Base-by-base conservation (phyloP, 2,329 filamentous ascomycete genomes). In the Leptographium wingfieldii region DNA sequence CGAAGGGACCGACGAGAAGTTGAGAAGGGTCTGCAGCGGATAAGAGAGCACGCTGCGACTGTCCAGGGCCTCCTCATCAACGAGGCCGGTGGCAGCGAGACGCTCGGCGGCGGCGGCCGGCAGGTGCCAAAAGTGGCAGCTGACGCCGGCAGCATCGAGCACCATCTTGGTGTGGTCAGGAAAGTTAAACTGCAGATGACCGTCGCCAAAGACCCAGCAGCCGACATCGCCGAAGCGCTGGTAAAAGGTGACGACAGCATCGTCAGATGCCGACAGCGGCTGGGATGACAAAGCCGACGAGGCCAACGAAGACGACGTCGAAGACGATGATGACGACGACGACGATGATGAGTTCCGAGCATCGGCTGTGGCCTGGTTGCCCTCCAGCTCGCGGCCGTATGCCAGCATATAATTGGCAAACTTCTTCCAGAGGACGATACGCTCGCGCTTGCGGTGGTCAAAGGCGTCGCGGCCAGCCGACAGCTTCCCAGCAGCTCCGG, bases 151-250 rank as follows among this genome's bases (percentile, higher is more conserved):
- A 1, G 85, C 75, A 61, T 90, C 88, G 31, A 94, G 74, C 14
- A 92, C 86, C 59, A 94, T 81, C 73, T 94, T 94, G 61, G 89
- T 92, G 70, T 94, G 89, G 66, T 94, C 89, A 2, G 89, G 88
- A 71, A 94, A 94, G 73, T 94, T 92, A 73, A 92, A 88, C 81
- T 90, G 60, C 65, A 92, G 79, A 67, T 89, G 87, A 2, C 89
- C 89, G 69, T 92, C 88, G 60, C 81, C 82, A 67, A 92, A 92
- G 56, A 85, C 84, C 88, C 88, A 92, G 71, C 88, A 87, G 19
- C 88, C 87, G 35, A 92, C 87, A 67, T 88, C 88, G 52, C 88
- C 88, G 62, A 90, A 86, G 55, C 88, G 80, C 73, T 92, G 88
- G 69, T 92, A 92, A 65, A 92, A 92, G 1, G 85, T 88, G 53